Conservation (phyloP, 495 filamentous ascomycete genomes). For the Penicillium soppii region DNA sequence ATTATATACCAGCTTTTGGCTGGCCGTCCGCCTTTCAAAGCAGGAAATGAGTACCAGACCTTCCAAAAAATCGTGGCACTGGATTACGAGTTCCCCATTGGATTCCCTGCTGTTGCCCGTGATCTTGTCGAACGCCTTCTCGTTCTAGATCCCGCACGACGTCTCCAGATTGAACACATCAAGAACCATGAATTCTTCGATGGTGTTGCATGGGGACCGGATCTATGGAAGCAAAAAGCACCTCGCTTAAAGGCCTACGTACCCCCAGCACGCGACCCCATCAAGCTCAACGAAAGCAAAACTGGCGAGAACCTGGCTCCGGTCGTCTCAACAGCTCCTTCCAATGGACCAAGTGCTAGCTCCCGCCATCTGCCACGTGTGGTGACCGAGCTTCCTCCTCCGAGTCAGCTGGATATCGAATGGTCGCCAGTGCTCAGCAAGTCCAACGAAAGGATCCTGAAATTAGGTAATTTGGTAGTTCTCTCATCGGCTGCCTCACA, state of each 20-base stretch:
- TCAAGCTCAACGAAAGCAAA: slow-evolving; percentile 70
- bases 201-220: slow-evolving; percentile 81
- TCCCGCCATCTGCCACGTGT: slow-evolving; percentile 69
- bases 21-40: slow-evolving; percentile 96
- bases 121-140: slow-evolving; percentile 92
- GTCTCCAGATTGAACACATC: slow-evolving; percentile 94
- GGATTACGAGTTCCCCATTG: slow-evolving; percentile 89
- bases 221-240: slow-evolving; percentile 87
- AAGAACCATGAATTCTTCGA: slow-evolving; percentile 97
- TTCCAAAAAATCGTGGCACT: slow-evolving; percentile 97
- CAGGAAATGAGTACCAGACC: slow-evolving; percentile 92
- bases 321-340: slow-evolving; percentile 47
- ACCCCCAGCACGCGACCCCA: slow-evolving; percentile 75
- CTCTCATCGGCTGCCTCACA: slow-evolving; percentile 68
- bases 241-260: slow-evolving; percentile 86
- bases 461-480: slow-evolving; percentile 87
- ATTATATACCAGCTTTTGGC: slow-evolving; percentile 96
- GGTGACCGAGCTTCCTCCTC: slow-evolving; percentile 93
- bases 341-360: slow-evolving; percentile 37
- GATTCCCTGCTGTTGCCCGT: slow-evolving; percentile 83
- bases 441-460: slow-evolving; percentile 90
- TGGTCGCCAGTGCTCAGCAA: slow-evolving; percentile 96
- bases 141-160: slow-evolving; percentile 81
- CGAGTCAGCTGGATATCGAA: slow-evolving; percentile 95
- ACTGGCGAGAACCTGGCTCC: slow-evolving; percentile 47